Evolutionary conservation across 495 filamentous ascomycete genomes (phyloP).

Genomic region (Halenospora varia): DNA sequence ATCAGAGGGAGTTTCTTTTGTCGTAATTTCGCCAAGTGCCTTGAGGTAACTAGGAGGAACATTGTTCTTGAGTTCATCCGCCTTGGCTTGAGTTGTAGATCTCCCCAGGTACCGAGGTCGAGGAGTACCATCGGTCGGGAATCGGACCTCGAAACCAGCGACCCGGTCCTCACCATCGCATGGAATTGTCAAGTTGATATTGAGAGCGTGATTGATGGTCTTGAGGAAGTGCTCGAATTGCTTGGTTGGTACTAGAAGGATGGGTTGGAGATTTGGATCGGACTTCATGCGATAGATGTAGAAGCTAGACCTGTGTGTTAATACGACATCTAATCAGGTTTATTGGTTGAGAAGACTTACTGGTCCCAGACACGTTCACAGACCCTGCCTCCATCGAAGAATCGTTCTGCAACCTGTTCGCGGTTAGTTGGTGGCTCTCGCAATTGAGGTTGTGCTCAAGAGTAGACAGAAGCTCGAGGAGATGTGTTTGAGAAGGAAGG

Average conservation of each 20-base stretch:
- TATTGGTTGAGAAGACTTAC: slow-evolving; percentile 46
- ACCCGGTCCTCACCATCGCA: slow-evolving; percentile 32
- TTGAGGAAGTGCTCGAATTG: slow-evolving; percentile 58
- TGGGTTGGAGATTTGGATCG: slow-evolving; percentile 37
- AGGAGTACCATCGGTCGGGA: slow-evolving; percentile 51
- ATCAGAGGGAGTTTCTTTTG: slow-evolving; percentile 12
- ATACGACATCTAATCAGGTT: neutral
- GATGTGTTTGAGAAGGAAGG: slow-evolving; percentile 3
- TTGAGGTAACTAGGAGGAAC: slow-evolving; percentile 29
- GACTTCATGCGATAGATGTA: slow-evolving; percentile 53
- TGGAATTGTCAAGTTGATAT: slow-evolving; percentile 46
- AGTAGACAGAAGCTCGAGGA: neutral
- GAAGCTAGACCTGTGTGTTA: slow-evolving; percentile 45
- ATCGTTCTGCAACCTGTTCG: slow-evolving; percentile 39
- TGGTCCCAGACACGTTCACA: slow-evolving; percentile 65
- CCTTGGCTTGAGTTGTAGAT: slow-evolving; percentile 31
- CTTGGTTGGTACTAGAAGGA: slow-evolving; percentile 58
- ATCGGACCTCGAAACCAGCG: slow-evolving; percentile 49
- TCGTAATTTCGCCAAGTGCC: neutral
- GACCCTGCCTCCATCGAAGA: slow-evolving; percentile 55
- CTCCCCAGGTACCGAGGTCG: slow-evolving; percentile 62
- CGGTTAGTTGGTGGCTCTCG: neutral
- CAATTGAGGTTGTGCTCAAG: neutral
- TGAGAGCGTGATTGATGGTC: slow-evolving; percentile 52
- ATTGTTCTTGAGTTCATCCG: slow-evolving; percentile 30